These are phyloP conservation scores for Aureobasidium melanogenum DNA, from an alignment of 2,329 filamentous ascomycete genomes.

Conservation along the genomic window DNA sequence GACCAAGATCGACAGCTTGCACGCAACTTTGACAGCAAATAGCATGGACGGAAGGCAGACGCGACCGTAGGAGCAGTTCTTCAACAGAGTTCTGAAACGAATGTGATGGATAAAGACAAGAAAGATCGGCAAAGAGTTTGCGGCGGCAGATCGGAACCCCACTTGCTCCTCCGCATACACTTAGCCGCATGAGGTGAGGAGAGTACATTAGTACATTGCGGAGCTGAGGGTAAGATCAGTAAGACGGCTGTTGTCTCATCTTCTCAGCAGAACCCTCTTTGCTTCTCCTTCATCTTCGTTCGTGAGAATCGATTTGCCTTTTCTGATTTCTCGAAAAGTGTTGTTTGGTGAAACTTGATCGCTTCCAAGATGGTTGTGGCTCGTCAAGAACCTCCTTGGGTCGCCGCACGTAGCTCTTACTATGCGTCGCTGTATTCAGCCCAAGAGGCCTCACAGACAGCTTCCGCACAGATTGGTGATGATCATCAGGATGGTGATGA, in stretches of 20 bases:
- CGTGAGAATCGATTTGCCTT: neutral
- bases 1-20: neutral
- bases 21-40: neutral
- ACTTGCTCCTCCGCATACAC: neutral
- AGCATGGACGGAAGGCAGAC: neutral
- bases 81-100: no score
- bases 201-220: neutral
- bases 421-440: neutral
- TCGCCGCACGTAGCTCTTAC: neutral
- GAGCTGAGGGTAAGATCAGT: neutral
- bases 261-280: neutral
- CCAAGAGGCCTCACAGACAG: neutral
- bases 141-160: conserved; percentile 4
- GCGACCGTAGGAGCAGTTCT: neutral
- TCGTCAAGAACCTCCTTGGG: conserved; percentile 1
- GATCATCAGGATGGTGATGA: neutral
- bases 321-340: neutral
- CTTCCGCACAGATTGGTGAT: neutral
- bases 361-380: neutral
- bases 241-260: neutral
- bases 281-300: neutral
- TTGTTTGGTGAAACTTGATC: neutral
- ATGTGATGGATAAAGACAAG: neutral
- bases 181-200: conserved; percentile 1
- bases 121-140: neutral